phyloP scores from a whole-genome alignment of 2,329 filamentous ascomycete genomes.

The Nothopassalora personata region DNA sequence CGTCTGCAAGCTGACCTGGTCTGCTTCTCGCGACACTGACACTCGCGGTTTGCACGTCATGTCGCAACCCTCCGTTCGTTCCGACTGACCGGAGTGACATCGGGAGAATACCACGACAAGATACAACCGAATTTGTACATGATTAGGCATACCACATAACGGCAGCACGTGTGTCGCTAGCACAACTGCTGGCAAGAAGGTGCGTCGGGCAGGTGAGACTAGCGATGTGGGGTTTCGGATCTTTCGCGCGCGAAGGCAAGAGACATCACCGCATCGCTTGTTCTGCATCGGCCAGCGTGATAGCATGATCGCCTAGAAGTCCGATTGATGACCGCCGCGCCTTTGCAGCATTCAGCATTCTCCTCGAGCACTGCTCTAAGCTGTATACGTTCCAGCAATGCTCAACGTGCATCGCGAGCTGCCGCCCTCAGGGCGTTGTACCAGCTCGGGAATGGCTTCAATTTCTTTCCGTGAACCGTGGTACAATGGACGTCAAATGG shows the following conservation, averaged over 20 bases:
- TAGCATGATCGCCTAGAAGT: not conserved
- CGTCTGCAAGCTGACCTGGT: not conserved
- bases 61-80: not conserved
- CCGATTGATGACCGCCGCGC: not conserved
- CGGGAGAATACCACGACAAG: not conserved
- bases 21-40: not conserved
- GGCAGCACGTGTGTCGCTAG: not conserved
- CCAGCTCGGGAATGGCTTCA: not conserved
- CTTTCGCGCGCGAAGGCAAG: too few relatives aligned
- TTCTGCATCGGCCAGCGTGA: not conserved
- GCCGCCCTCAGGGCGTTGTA: not conserved
- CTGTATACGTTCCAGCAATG: too few relatives aligned
- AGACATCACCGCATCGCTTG: not conserved
- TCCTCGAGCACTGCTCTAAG: not conserved
- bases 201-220: not conserved
- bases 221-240: not conserved
- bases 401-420: not conserved
- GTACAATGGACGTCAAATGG: not conserved
- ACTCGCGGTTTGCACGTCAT: not conserved
- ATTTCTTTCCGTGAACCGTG: not conserved
- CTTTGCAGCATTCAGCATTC: not conserved
- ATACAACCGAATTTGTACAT: not conserved
- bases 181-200: not conserved
- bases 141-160: not conserved
- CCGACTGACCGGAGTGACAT: not conserved